phyloP scores from a whole-genome alignment of 2,329 filamentous ascomycete species.

The Acrodontium crateriforme region DNA sequence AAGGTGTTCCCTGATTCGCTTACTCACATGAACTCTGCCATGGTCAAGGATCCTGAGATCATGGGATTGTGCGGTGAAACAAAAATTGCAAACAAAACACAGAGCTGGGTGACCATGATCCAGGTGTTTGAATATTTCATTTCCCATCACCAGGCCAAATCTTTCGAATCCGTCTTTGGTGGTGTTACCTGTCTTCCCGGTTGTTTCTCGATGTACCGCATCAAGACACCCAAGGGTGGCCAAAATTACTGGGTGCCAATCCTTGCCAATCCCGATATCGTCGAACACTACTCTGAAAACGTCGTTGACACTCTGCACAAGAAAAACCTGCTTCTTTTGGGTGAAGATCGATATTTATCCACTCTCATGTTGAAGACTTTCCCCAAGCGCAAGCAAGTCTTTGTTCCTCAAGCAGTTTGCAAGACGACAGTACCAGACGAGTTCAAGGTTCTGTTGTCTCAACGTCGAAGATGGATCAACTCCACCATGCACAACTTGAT shows the following conservation, averaged over 20 bases:
- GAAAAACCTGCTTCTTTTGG: conserved; percentile 84
- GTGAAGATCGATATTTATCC: conserved; percentile 88
- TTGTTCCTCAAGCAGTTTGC: conserved; percentile 95
- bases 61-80: conserved; percentile 99
- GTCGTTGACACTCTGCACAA: conserved; percentile 96
- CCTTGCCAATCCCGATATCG: conserved; percentile 92
- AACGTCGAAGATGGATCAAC: conserved; percentile 97
- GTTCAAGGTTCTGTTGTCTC: conserved; percentile 84
- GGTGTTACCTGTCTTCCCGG: conserved; percentile 97
- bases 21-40: conserved; percentile 97
- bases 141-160: conserved; percentile 91
- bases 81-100: conserved; percentile 96
- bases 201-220: conserved; percentile 99
- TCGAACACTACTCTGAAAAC: conserved; percentile 98
- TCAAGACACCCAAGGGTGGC: conserved; percentile 95
- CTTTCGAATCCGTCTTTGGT: conserved; percentile 96
- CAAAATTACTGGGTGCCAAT: conserved; percentile 99
- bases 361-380: conserved; percentile 98
- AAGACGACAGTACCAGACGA: conserved; percentile 92
- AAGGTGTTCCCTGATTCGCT: conserved; percentile 98
- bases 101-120: conserved; percentile 91
- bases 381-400: conserved; percentile 97
- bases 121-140: conserved; percentile 99
- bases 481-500: conserved; percentile 97
- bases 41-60: conserved; percentile 98